Evolutionary conservation across 345 rosid genomes (phyloP), one percentile per base, ranked within the genome.

Genomic region (Citropsis articulata): DNA sequence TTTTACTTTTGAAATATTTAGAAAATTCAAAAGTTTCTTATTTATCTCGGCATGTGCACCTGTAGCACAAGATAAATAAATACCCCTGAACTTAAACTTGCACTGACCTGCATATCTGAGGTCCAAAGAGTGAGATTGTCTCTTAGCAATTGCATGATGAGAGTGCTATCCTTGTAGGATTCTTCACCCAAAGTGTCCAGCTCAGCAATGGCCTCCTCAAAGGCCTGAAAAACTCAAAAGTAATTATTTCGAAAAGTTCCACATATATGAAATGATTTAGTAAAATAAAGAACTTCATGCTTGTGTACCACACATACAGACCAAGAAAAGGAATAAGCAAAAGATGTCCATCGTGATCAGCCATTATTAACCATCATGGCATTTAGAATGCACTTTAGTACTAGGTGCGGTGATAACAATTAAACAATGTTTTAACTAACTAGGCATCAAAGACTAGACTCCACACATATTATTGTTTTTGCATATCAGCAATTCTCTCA

Each of bases 131-230:
- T 88, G 66, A 88, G 85, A 77, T 89, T 90, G 76, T 89, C 92
- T 83, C 94, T 83, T 16, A 87, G 86, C 76, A 87, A 84, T 84
- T 88, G 91, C 90, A 91, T 87, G 87, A 90, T 88, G 42, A 86
- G 85, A 80, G 93, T 86, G 84, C 90, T 90, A 77, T 86, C 92
- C 65, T 90, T 88, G 87, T 88, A 87, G 35, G 91, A 91, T 61
- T 88, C 92, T 81, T 87, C 92, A 67, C 90, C 91, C 82, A 90
- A 81, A 1, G 91, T 87, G 79, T 89, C 93, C 69, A 89, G 79
- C 87, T 90, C 92, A 69, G 93, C 91, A 66, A 91, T 90, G 75
- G 93, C 91, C 83, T 91, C 91, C 78, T 89, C 93, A 33, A 88
- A 91, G 57, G 93, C 91, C 95, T 89, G 78, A 27, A 42, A 62